Evolutionary conservation across 2,329 filamentous ascomycete genomes (phyloP).

Genomic region (Trichoderma oligosporum): DNA sequence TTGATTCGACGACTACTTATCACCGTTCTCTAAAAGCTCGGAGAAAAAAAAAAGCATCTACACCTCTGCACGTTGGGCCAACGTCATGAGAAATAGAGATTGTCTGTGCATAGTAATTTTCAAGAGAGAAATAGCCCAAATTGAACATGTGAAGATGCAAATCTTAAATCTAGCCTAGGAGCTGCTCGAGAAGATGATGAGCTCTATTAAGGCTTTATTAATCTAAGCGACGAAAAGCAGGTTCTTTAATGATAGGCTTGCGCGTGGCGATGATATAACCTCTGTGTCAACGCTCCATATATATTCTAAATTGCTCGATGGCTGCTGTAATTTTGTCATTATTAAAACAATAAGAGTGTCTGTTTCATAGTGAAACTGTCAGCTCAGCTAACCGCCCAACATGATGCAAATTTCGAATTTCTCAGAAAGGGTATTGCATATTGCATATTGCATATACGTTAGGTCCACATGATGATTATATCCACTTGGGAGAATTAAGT

Average conservation of each 20-base stretch:
- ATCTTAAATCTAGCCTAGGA: not conserved
- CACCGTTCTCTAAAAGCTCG: no score
- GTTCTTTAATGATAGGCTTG: not conserved
- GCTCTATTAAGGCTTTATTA: not conserved
- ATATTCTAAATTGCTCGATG: not conserved
- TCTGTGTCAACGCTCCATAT: no score
- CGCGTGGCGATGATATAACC: not conserved
- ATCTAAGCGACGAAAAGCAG: not conserved
- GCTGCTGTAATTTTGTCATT: not conserved
- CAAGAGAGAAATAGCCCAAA: not conserved
- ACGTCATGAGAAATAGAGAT: not conserved
- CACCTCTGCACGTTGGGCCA: not conserved
- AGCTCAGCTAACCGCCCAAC: not conserved
- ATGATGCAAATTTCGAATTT: not conserved
- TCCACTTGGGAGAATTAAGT: not conserved
- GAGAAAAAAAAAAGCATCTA: not conserved
- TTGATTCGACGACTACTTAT: not conserved
- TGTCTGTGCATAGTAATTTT: not conserved
- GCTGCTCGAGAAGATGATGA: not conserved
- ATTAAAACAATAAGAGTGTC: not conserved
- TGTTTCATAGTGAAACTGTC: not conserved
- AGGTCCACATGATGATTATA: not conserved
- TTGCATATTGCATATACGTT: not conserved
- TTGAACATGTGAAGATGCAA: not conserved
- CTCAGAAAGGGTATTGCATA: not conserved